Base-by-base conservation (phyloP, 2,329 filamentous ascomycete species). In the Neonectria ditissima region DNA sequence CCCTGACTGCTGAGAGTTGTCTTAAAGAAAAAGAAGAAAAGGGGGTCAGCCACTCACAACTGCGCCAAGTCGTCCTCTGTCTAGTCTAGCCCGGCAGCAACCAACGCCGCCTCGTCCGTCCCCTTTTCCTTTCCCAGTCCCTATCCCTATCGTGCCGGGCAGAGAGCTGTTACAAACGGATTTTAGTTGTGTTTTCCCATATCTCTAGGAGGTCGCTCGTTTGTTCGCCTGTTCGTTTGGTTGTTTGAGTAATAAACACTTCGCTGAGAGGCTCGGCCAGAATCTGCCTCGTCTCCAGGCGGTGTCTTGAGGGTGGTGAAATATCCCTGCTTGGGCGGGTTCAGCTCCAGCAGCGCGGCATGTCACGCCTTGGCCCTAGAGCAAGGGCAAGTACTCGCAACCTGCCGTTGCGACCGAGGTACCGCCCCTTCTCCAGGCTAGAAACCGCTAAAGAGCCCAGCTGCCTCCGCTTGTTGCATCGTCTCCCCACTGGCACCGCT, bases 241-340 rank as follows among this genome's bases (percentile, higher is more conserved):
- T n/a, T n/a, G n/a, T n/a, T n/a, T n/a, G n/a, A n/a, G n/a, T n/a
- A 18, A 16, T 14, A 30, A n/a, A 53, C 34, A 45, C 30, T 16
- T 62, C 41, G 28, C 52, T 28, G 55, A 44, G 30, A 50, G 50
- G 55, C 34, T 62, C 30, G 16, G 43, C 53, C 47, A 50, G 34
- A 63, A 39, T 63, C 60, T 63, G 60, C 60, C 60, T 63, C 50
- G 50, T 54, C 50, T 34, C 53, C 24, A 26, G 44, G 44, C 44
- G 47, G 47, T 50, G 47, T 34, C 47, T 50, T 9, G 16, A 50
- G 28, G 4, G 28, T 18, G 26, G 47, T 50, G 28, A 32, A 48
- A 30, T 34, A 50, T 32, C 47, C 47, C 47, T 50, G 47, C 28
- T 14, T 41, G 55, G 45, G 55, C 55, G 44, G 55, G 50, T 52